Base-by-base conservation (phyloP, 2,329 filamentous ascomycete genomes). In the Calonectria pteridis region DNA sequence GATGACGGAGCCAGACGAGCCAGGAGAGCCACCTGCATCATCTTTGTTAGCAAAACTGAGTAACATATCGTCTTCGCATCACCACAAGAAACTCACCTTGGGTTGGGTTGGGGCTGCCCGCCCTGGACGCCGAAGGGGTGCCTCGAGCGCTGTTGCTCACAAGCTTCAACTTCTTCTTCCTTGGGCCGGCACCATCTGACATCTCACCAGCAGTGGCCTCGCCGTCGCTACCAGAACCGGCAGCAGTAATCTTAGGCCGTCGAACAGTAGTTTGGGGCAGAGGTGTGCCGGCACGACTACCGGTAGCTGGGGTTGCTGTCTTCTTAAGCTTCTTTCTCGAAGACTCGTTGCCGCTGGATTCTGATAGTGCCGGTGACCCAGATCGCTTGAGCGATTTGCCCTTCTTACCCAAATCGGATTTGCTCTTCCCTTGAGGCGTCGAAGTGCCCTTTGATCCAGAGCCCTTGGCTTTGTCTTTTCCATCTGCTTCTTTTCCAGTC, bases 271-370 rank as follows among this genome's bases (percentile, higher is more conserved):
- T 73, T 35, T 84, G 81, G 1, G 89, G 86, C 55, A 91, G 80
- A 23, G 91, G 91, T 11, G 91, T 93, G 16, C 86, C 86, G 23
- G 89, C 86, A 26, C 91, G 89, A 73, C 91, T 92, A 67, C 86
- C 86, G 2, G 87, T 83, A 18, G 89, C 88, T 20, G 86, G 81
- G 3, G 82, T 84, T 2, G 85, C 84, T 75, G 91, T 89, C 82
- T 93, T 94, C 86, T 93, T 94, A 82, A 94, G 91, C 82, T 90
- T 91, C 86, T 94, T 95, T 85, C 97, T 93, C 29, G 93, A 91
- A 0, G 94, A 96, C 83, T 98, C 96, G 78, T 96, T 97, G 67
- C 95, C 96, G 82, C 95, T 98, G 13, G 95, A 95, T 82, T 98
- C 96, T 2, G 95, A 98, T 37, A 94, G 89, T 76, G 96, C 94